Percentiles rank a stretch among this genome's conserved stretches.
Evolutionary conservation across 257 asterid species (phyloP).

Genomic region (Capsicum baccatum): DNA sequence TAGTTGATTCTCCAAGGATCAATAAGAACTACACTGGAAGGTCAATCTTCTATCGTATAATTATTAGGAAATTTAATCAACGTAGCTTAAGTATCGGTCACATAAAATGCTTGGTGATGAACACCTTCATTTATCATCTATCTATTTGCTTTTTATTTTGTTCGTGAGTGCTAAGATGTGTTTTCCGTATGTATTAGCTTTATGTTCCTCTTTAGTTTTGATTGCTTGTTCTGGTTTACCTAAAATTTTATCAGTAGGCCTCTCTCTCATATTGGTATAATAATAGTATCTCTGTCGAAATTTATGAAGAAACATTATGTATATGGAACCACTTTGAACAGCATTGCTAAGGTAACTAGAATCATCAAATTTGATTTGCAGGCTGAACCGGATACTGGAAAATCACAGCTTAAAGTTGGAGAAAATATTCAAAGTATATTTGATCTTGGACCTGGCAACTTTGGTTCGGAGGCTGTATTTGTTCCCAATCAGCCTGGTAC

Average conservation of each 20-base stretch:
- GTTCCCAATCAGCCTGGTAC: constrained; percentile 77
- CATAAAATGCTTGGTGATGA: background rate
- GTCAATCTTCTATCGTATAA: constrained; percentile 41
- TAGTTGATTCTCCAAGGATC: constrained; percentile 91
- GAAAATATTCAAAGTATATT: constrained; percentile 82
- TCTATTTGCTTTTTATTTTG: background rate
- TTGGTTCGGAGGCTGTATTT: constrained; percentile 39
- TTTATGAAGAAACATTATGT: too few relatives aligned
- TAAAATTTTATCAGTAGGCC: background rate
- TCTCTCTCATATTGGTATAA: too few relatives aligned
- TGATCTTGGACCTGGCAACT: constrained; percentile 84
- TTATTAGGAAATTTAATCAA: background rate
- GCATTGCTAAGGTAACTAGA: constrained; percentile 84
- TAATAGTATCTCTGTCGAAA: too few relatives aligned
- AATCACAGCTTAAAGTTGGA: constrained; percentile 36
- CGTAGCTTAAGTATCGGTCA: background rate
- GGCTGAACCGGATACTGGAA: constrained; percentile 74
- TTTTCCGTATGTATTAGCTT: too few relatives aligned
- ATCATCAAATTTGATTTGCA: constrained; percentile 85
- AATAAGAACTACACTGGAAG: constrained; percentile 91
- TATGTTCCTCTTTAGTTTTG: too few relatives aligned
- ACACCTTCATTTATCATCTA: background rate
- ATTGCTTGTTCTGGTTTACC: background rate
- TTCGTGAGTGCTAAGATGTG: background rate
- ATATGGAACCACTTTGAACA: constrained; percentile 28